Base-by-base conservation (phyloP, 2,329 filamentous ascomycete genomes). In the Trichophyton simii region DNA sequence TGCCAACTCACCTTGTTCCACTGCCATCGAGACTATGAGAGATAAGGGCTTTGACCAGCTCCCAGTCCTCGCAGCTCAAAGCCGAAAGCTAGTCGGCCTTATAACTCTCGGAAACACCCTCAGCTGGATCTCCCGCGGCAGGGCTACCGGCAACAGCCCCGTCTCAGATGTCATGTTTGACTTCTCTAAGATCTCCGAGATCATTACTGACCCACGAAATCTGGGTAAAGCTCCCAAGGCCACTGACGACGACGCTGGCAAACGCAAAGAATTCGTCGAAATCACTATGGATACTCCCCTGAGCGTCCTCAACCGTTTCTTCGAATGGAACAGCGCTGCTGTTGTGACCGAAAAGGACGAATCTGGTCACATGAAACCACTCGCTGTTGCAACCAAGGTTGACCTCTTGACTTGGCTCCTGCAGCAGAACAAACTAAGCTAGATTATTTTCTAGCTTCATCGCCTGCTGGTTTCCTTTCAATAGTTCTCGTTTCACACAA, bases 11-110 rank as follows among this genome's bases (percentile, higher is more conserved):
- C 76, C 83, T 2, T 95, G 91, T 76, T 83, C 88, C 65, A 88
- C 92, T 66, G 94, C 95, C 60, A 91, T 97, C 66, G 94, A 99
- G 78, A 91, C 89, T 64, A 97, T 99, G 94, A 89, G 92, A 67
- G 94, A 99, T 71, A 95, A 94, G 78, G 90, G 91, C 65, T 99
- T 96, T 73, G 95, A 99, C 72, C 95, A 99, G 77, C 87, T 99
- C 48, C 94, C 94, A 50, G 94, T 99, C 15, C 86, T 95, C 7
- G 81, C 85, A 0, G 77, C 85, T 18, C 82, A 82, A 3, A 84
- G 84, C 64, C 82, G 79, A 65, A 86, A 84, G 69, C 87, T 99
- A 5, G 90, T 95, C 58, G 94, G 94, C 38, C 84, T 99, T 5
- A 88, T 99, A 44, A 99, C 94, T 0, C 84, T 99, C 31, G 94